phyloP scores from a whole-genome alignment of 768 basidiomycete species.

The Mycena polygramma region DNA sequence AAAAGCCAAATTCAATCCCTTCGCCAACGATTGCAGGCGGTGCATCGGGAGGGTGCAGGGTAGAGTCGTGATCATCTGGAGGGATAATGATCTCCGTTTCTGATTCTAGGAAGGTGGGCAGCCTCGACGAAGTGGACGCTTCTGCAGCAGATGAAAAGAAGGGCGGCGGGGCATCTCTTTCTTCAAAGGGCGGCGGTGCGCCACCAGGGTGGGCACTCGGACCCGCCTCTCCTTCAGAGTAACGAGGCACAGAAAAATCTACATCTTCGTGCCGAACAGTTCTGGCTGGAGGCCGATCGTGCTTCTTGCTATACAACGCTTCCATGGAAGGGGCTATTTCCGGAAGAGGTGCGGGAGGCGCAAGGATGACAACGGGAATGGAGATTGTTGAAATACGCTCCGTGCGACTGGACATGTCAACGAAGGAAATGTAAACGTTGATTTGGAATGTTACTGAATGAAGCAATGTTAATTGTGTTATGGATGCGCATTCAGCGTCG shows the following conservation, averaged over 20 bases:
- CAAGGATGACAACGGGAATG: slow-evolving; percentile 80
- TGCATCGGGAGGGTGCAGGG: slow-evolving; percentile 47
- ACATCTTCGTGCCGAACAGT: slow-evolving; percentile 79
- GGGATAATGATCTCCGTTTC: slow-evolving; percentile 84
- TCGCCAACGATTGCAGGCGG: slow-evolving; percentile 71
- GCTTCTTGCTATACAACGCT: slow-evolving; percentile 88
- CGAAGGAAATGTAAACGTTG: slow-evolving; percentile 81
- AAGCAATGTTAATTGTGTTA: slow-evolving; percentile 85
- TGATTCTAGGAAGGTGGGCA: slow-evolving; percentile 86
- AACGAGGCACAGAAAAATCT: slow-evolving; percentile 72
- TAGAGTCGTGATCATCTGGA: slow-evolving; percentile 53
- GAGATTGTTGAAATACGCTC: slow-evolving; percentile 74
- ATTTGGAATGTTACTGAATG: slow-evolving; percentile 88
- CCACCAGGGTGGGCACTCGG: slow-evolving; percentile 75
- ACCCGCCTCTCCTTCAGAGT: slow-evolving; percentile 80
- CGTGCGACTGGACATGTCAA: slow-evolving; percentile 75
- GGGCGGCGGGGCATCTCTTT: slow-evolving; percentile 84
- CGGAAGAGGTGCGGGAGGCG: slow-evolving; percentile 83
- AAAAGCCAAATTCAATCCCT: slow-evolving; percentile 84
- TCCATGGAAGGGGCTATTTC: slow-evolving; percentile 81
- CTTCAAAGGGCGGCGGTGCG: slow-evolving; percentile 89
- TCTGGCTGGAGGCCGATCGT: slow-evolving; percentile 81
- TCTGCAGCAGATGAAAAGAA: slow-evolving; percentile 69
- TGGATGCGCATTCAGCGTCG: slow-evolving; percentile 77
- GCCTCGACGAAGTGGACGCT: slow-evolving; percentile 68